phyloP scores from a whole-genome alignment of 768 basidiomycete species.

The Dictyophora rubrovolvata region DNA sequence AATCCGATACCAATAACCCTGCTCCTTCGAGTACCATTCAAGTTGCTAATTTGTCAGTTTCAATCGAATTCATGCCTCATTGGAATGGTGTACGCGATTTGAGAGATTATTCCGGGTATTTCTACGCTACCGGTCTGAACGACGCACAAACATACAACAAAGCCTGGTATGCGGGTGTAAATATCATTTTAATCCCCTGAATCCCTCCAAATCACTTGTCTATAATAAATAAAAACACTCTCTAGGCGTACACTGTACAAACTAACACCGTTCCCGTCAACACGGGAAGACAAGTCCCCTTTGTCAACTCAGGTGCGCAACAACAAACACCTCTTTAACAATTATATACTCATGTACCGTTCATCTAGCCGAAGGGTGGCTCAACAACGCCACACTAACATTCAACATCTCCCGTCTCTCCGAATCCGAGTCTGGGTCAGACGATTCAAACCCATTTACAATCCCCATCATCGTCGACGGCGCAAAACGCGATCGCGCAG shows the following conservation, averaged over 20 bases:
- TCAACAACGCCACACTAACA: constrained; percentile 1
- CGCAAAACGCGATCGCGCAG: constrained; percentile 26
- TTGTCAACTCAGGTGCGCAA: background rate
- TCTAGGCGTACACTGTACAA: constrained; percentile 10
- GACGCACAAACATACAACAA: constrained; percentile 7
- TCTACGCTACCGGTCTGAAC: background rate
- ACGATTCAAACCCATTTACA: background rate
- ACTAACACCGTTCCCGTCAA: constrained; percentile 10
- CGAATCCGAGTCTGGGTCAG: too few species aligned
- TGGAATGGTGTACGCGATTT: constrained; percentile 1
- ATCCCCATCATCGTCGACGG: constrained; percentile 11
- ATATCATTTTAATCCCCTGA: background rate
- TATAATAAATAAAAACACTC: background rate
- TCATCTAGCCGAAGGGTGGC: background rate
- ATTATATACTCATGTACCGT: background rate
- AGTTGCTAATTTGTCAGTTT: constrained; percentile 5
- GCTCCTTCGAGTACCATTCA: background rate
- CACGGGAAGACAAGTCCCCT: constrained; percentile 7
- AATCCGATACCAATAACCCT: too few species aligned
- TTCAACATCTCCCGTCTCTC: background rate
- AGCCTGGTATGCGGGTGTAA: constrained; percentile 11
- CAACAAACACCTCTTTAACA: background rate
- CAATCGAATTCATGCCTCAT: constrained; percentile 11
- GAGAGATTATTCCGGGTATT: constrained; percentile 10
- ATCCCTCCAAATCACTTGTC: too few species aligned